phyloP scores from a whole-genome alignment of 2,329 filamentous ascomycete species.

The Clonostachys chloroleuca region DNA sequence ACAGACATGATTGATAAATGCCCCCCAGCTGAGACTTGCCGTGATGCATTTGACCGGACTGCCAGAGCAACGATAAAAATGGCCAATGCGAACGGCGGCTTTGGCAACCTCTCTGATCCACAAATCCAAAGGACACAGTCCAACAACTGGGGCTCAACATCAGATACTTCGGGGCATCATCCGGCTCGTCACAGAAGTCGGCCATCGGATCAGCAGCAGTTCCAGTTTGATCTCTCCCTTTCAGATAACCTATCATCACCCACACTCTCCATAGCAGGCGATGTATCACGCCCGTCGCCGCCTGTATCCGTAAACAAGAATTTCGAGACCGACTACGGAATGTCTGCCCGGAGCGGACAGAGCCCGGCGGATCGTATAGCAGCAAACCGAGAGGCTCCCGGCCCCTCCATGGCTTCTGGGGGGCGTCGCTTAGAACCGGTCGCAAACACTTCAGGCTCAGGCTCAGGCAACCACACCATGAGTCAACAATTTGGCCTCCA shows the following conservation, averaged over 20 bases:
- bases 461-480: constrained; percentile 20
- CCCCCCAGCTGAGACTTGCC: constrained; percentile 88
- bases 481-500: constrained; percentile 25
- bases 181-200: constrained; percentile 13
- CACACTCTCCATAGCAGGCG: constrained; percentile 27
- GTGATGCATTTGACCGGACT: constrained; percentile 92
- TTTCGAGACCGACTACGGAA: constrained; percentile 24
- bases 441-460: constrained; percentile 26
- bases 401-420: background rate
- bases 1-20: constrained; percentile 92
- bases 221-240: constrained; percentile 26
- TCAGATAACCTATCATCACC: constrained; percentile 36
- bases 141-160: constrained; percentile 18
- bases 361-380: background rate
- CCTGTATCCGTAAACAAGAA: constrained; percentile 28
- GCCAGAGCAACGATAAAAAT: constrained; percentile 94
- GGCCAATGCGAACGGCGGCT: constrained; percentile 83
- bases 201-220: constrained; percentile 21
- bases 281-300: constrained; percentile 32
- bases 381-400: constrained; percentile 11
- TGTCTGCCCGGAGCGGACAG: constrained; percentile 2
- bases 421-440: constrained; percentile 11
- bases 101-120: constrained; percentile 43
- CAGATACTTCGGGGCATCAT: constrained; percentile 2
- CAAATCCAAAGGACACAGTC: constrained; percentile 13